phyloP scores from a whole-genome alignment of 2,329 filamentous ascomycete species.

The Phaeosphaeriaceae sp. region DNA sequence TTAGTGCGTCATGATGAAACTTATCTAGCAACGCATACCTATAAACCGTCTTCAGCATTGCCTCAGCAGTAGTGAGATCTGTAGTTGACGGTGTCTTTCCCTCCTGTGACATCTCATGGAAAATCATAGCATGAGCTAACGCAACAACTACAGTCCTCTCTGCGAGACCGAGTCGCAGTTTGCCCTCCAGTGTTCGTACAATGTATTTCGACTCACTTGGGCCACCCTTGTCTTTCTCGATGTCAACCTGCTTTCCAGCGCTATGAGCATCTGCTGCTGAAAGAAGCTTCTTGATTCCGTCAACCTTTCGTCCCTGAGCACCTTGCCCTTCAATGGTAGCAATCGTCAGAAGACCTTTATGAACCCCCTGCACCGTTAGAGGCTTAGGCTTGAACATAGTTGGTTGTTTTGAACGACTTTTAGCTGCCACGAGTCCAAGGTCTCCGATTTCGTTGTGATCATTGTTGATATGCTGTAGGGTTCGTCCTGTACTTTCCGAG shows the following conservation, averaged over 20 bases:
- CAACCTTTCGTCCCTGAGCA: constrained; percentile 88
- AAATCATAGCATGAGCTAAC: constrained; percentile 84
- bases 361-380: constrained; percentile 83
- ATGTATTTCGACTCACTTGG: constrained; percentile 95
- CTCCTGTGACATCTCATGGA: constrained; percentile 77
- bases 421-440: constrained; percentile 90
- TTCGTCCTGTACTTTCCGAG: constrained; percentile 90
- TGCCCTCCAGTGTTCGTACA: constrained; percentile 91
- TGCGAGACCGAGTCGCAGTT: constrained; percentile 87
- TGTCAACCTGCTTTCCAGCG: constrained; percentile 73
- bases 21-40: constrained; percentile 60
- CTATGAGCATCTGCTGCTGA: constrained; percentile 81
- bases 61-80: constrained; percentile 82
- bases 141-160: constrained; percentile 92
- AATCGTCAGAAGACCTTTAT: constrained; percentile 85
- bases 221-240: constrained; percentile 89
- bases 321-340: constrained; percentile 87
- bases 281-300: constrained; percentile 94
- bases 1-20: constrained; percentile 10
- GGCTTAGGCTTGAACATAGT: constrained; percentile 99
- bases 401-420: constrained; percentile 91
- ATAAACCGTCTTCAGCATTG: constrained; percentile 87
- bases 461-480: constrained; percentile 85
- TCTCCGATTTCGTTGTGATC: constrained; percentile 98
- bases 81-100: constrained; percentile 74